Conservation (phyloP, 2,329 filamentous ascomycete species). For the Ophiostoma piceae region DNA sequence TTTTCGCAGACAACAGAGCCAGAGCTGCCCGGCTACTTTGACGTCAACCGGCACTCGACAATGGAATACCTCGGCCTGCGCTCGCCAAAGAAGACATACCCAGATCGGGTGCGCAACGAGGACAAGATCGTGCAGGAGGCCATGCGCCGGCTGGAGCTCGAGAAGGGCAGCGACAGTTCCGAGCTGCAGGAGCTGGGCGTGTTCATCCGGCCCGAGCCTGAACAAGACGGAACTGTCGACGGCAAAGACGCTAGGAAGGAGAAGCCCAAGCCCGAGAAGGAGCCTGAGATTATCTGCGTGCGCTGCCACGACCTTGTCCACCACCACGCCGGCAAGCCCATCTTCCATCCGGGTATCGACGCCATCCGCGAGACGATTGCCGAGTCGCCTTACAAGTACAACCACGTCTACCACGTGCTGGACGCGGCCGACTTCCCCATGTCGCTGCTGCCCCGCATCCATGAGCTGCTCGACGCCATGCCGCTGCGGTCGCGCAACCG, state of each 20-base stretch:
- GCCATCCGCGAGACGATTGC: constrained; percentile 77
- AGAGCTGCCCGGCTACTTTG: constrained; percentile 54
- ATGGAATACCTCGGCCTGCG: constrained; percentile 42
- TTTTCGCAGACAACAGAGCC: constrained; percentile 52
- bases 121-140: constrained; percentile 46
- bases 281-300: constrained; percentile 63
- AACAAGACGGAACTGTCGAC: background rate
- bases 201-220: background rate
- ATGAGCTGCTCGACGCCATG: constrained; percentile 63
- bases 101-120: constrained; percentile 5
- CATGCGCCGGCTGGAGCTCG: constrained; percentile 40
- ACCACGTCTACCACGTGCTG: constrained; percentile 91
- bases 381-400: constrained; percentile 83
- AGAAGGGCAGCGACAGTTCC: constrained; percentile 34
- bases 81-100: constrained; percentile 25
- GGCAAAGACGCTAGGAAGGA: background rate
- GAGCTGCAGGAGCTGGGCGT: constrained; percentile 5
- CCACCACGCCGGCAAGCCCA: constrained; percentile 65
- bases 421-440: constrained; percentile 97
- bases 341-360: constrained; percentile 74
- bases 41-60: constrained; percentile 47
- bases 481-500: constrained; percentile 75
- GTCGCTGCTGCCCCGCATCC: constrained; percentile 76
- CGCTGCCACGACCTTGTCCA: constrained; percentile 80
- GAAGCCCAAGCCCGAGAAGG: background rate